A percentile compares a stretch with the other conserved stretches of the same genome.
Evolutionary conservation across 768 basidiomycete species (phyloP).

Genomic region (Phanerochaete sordida): DNA sequence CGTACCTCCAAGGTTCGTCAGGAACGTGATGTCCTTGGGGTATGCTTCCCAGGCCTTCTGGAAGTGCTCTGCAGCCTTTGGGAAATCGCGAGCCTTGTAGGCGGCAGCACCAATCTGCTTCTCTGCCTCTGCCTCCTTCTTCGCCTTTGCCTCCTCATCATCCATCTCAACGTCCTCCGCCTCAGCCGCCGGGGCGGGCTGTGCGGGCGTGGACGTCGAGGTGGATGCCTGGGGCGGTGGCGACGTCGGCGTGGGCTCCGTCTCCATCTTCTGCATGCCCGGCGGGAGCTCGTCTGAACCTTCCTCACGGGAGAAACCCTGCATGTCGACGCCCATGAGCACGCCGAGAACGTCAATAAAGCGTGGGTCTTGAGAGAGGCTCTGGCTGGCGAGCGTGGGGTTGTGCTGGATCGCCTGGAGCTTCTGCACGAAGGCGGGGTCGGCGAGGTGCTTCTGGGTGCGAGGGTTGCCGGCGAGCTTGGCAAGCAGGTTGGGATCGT

Average conservation of each 20-base stretch:
- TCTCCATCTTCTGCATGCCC: constrained; percentile 36
- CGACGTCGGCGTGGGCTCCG: constrained; percentile 27
- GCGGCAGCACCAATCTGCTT: constrained; percentile 77
- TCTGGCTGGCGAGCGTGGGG: constrained; percentile 56
- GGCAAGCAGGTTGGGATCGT: constrained; percentile 75
- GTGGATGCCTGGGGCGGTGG: constrained; percentile 34
- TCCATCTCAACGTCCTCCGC: constrained; percentile 70
- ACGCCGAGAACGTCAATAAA: constrained; percentile 95
- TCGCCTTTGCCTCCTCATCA: constrained; percentile 67
- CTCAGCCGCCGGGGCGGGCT: constrained; percentile 32
- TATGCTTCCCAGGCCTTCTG: constrained; percentile 88
- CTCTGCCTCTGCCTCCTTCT: constrained; percentile 73
- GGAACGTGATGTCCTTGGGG: constrained; percentile 91
- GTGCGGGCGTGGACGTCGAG: constrained; percentile 36
- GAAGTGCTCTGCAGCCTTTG: constrained; percentile 71
- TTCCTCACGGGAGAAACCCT: constrained; percentile 80
- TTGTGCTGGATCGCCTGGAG: constrained; percentile 66
- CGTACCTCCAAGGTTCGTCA: constrained; percentile 84
- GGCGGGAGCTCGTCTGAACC: constrained; percentile 79
- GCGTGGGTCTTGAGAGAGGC: constrained; percentile 71
- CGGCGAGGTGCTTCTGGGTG: constrained; percentile 78
- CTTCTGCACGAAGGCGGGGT: constrained; percentile 81
- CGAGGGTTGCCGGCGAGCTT: constrained; percentile 88
- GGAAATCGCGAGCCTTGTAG: constrained; percentile 86
- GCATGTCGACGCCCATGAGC: constrained; percentile 90